Base-by-base conservation (phyloP, 495 filamentous ascomycete species). In the Thozetella sp. region DNA sequence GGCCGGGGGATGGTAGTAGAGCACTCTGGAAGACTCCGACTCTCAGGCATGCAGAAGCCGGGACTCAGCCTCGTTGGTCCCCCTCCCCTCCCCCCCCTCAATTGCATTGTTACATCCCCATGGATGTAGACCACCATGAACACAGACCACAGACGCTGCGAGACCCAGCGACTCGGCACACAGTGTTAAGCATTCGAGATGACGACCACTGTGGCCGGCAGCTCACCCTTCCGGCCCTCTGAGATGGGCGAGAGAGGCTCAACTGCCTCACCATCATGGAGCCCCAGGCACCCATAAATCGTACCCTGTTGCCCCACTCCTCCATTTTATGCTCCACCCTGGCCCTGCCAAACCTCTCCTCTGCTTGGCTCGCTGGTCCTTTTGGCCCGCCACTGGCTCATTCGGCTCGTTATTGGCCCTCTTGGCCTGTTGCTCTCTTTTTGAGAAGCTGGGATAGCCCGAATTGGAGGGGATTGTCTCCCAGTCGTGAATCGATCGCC, bases 91-190 rank as follows among this genome's bases (percentile, higher is more conserved):
- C 20, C 20, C n/a, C 43, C 43, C 43, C 43, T n/a, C 20, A 10
- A 19, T 48, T 20, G 43, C 43, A 48, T 48, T 48, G 43, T 48
- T 48, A 48, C 43, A 48, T 48, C 10, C 43, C 43, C 20, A 19
- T 10, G n/a, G n/a, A n/a, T n/a, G n/a, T n/a, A n/a, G n/a, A n/a
- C n/a, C n/a, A n/a, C n/a, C n/a, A n/a, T n/a, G n/a, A n/a, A n/a
- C n/a, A n/a, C n/a, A n/a, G n/a, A 10, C 43, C 11, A 3, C 43
- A 48, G n/a, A 10, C 20, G 43, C 43, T 48, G 43, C 43, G 11
- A 48, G 43, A 48, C 43, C 43, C 43, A 48, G n/a, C n/a, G n/a
- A 48, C 43, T 48, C 43, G 43, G 43, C 43, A 48, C 43, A 48
- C 43, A 48, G 43, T 48, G 43, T 19, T n/a, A 9, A 48, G 11